Evolutionary conservation across 176 grass and related monocot species (phyloP), one percentile per base, ranked within the genome.

Genomic region (Typha latifolia): DNA sequence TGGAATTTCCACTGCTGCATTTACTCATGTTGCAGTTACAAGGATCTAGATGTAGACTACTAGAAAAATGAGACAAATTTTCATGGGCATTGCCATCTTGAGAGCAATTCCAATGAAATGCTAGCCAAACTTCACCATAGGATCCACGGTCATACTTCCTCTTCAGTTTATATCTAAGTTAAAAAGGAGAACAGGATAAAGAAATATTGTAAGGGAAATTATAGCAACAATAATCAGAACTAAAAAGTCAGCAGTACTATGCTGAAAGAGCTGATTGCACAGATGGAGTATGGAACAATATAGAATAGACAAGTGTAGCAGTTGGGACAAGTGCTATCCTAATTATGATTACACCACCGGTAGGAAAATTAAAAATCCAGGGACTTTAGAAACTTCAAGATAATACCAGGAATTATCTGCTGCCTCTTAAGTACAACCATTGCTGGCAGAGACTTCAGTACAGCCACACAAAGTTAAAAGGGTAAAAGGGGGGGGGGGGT

Each of bases 91-190:
- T 82, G 63, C 68, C 31, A 86, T 86, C 78, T 75, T 82, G 66
- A 66, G 92, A 91, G 51, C 92, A 96, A 66, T 91, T 96, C 92
- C 88, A 96, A 69, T 88, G 88, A 91, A 86, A 96, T 65, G 92
- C 92, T 68, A 96, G 82, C 92, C 92, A 96, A 74, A 96, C 92
- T 89, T 96, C 92, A 71, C 92, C 92, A 75, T 91, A 96, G 47
- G 92, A 96, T 24, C 92, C 92, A 15, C 88, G 88, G 75, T 96
- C 92, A 70, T 89, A 96, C 77, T 79, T 91, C 82, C 68, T 91
- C 85, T 91, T 96, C 66, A 96, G 77, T 70, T 91, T 89, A 80
- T 96, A 96, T 76, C 92, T 96, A 48, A 62, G 48, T 67, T 66
- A 69, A 84, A 51, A 56, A 73, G 83, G 74, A 77, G 7, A 72